Conservation (phyloP, 169 alveolate genomes). For the Eimeria brunetti region DNA sequence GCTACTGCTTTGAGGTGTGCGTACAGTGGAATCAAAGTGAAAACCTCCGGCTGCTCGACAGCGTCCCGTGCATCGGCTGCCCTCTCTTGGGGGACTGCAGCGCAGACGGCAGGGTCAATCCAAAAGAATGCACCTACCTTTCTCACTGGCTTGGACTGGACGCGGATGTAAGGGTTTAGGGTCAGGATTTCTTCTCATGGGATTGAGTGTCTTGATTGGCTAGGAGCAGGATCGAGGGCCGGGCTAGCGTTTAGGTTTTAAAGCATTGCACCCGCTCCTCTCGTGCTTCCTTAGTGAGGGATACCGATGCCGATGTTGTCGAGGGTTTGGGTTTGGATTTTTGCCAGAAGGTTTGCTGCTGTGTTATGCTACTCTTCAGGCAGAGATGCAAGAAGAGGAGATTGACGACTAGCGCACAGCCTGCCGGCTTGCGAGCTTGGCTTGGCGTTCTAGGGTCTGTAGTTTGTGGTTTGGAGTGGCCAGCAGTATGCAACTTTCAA, state of each 20-base stretch:
- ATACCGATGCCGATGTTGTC: neutral
- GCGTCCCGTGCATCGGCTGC: conserved; percentile 68
- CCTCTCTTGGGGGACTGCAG: conserved; percentile 69
- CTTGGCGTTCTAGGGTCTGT: neutral
- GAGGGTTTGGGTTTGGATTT: neutral
- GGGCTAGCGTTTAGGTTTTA: neutral
- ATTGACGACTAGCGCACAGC: neutral
- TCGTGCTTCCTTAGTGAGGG: neutral
- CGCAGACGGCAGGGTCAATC: conserved; percentile 62
- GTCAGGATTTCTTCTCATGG: neutral
- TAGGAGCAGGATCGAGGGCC: neutral
- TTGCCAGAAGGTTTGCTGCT: neutral
- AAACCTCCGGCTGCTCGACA: conserved; percentile 58
- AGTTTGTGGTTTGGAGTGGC: neutral
- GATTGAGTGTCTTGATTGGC: neutral
- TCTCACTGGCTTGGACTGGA: conserved; percentile 81
- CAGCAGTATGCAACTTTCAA: neutral
- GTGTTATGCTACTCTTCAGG: neutral
- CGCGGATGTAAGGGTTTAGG: conserved; percentile 61
- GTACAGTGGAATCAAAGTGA: conserved; percentile 67
- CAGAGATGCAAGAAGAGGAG: neutral
- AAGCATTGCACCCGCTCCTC: neutral
- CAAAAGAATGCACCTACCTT: conserved; percentile 76
- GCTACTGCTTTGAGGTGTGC: conserved; percentile 9
- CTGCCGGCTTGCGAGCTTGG: neutral